A percentile compares a stretch with the other conserved stretches of the same genome.
Conservation (phyloP, 2,329 filamentous ascomycete species). For the Nigrospora sphaerica region DNA sequence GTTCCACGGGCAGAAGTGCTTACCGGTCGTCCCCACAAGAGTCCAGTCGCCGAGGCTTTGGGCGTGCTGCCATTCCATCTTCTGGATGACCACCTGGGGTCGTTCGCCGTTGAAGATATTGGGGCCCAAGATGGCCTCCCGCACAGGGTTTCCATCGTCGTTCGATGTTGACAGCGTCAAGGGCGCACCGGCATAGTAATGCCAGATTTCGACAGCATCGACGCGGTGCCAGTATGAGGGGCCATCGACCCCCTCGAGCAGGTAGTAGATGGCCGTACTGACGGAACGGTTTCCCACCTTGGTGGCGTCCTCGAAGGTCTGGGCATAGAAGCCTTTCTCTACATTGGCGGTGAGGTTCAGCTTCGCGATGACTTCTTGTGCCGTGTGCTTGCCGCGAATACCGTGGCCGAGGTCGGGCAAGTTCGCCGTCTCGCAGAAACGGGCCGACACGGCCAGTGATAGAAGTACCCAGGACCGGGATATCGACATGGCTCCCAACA, state of each 20-base stretch:
- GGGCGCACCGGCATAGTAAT: constrained; percentile 46
- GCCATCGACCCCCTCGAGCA: constrained; percentile 28
- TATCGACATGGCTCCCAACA: too few species aligned
- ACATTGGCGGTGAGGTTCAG: constrained; percentile 35
- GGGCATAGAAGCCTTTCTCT: constrained; percentile 42
- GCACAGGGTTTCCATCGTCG: constrained; percentile 32
- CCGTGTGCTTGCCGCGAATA: constrained; percentile 18
- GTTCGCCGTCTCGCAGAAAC: too few species aligned
- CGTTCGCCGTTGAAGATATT: constrained; percentile 32
- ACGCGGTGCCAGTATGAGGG: constrained; percentile 43
- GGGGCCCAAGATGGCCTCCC: constrained; percentile 29
- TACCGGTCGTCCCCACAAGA: constrained; percentile 32
- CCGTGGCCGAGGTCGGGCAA: too few species aligned
- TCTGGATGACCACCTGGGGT: constrained; percentile 35
- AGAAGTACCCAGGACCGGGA: too few species aligned
- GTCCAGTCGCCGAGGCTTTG: constrained; percentile 39
- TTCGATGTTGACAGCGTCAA: constrained; percentile 35
- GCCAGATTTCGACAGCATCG: constrained; percentile 44
- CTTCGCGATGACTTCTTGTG: constrained; percentile 33
- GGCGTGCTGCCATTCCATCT: constrained; percentile 38
- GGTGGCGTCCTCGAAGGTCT: constrained; percentile 36
- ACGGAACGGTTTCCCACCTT: constrained; percentile 27
- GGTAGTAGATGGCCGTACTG: constrained; percentile 47
- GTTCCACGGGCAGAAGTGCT: not conserved
- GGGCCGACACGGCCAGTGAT: too few species aligned